phyloP scores from a whole-genome alignment of 2,329 filamentous ascomycete species.

The Colletotrichum coccodes region DNA sequence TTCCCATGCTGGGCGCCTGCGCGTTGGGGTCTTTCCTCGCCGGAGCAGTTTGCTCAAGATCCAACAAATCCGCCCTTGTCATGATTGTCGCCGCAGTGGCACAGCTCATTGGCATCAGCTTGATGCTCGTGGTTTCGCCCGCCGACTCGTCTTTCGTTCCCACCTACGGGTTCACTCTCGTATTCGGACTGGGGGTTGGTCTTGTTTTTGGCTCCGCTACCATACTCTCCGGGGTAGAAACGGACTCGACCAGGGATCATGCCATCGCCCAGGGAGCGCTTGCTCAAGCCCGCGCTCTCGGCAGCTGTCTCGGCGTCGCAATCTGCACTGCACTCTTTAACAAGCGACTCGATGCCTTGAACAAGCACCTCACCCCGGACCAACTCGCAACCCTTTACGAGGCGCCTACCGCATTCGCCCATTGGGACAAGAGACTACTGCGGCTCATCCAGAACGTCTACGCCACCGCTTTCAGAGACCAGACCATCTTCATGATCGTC shows the following conservation, averaged over 20 bases:
- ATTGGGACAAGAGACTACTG: constrained; percentile 45
- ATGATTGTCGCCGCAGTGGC: constrained; percentile 60
- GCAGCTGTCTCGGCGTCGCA: constrained; percentile 68
- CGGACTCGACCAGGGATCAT: constrained; percentile 57
- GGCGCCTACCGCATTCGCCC: constrained; percentile 51
- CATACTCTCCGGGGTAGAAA: constrained; percentile 65
- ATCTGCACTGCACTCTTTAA: constrained; percentile 70
- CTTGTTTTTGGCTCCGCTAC: constrained; percentile 66
- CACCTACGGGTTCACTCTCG: constrained; percentile 64
- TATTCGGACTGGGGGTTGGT: constrained; percentile 69
- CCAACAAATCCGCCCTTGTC: constrained; percentile 63
- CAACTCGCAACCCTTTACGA: constrained; percentile 56
- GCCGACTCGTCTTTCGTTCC: constrained; percentile 46
- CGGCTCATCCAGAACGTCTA: constrained; percentile 53
- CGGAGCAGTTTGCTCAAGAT: constrained; percentile 62
- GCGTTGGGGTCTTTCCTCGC: constrained; percentile 66
- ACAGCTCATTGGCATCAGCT: constrained; percentile 61
- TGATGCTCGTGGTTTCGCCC: constrained; percentile 57
- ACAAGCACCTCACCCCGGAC: constrained; percentile 43
- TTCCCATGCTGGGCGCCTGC: constrained; percentile 67
- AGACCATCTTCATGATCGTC: constrained; percentile 58
- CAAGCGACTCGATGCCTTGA: constrained; percentile 51
- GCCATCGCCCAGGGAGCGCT: constrained; percentile 69
- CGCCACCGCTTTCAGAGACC: constrained; percentile 55
- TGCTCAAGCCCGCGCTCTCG: constrained; percentile 68